Base-by-base conservation (phyloP, 768 basidiomycete species). In the Flagelloscypha sp. region DNA sequence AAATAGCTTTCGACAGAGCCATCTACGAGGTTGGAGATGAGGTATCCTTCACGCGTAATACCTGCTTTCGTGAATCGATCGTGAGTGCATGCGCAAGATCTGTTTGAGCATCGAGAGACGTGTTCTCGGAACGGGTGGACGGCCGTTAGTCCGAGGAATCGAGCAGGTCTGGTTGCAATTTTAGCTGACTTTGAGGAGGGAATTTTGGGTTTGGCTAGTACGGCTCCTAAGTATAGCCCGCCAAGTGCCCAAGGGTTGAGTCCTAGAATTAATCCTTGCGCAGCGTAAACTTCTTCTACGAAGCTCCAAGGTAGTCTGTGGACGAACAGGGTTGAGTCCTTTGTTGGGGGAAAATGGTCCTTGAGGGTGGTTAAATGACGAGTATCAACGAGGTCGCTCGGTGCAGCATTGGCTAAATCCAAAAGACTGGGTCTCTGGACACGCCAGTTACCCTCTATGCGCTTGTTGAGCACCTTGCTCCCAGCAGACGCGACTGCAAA, bases 181-280 rank as follows among this genome's bases (percentile, higher is more conserved):
- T n/a, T n/a, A n/a, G n/a, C n/a, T n/a, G n/a, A n/a, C n/a, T n/a
- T n/a, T n/a, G n/a, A n/a, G n/a, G n/a, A n/a, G n/a, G 35, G 35
- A 8, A 36, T n/a, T 12, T 18, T 33, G 27, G 30, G 13, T 30
- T 38, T n/a, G 7, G 2, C 3, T 16, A 38, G 20, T 16, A 42
- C 23, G 13, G 38, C 41, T 1, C 27, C 41, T 10, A 42, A 37
- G 30, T 38, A 42, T 19, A 42, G 24, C 8, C 41, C n/a, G 12
- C 38, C 41, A 11, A 33, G 29, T 21, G 36, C 30, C 41, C 41
- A 42, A 25, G 41, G 41, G 22, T 39, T 42, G 31, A 18, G 21
- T 11, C 38, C 41, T 11, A 42, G 20, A n/a, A 40, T 38, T 8
- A 37, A n/a, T 4, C 41, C 41, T 19, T 42, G 41, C n/a, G 39